A percentile compares a stretch with the other conserved stretches of the same genome.
Conservation (phyloP, 1,284 basidiomycete genomes). For the Crucibulum cyathiforme region DNA sequence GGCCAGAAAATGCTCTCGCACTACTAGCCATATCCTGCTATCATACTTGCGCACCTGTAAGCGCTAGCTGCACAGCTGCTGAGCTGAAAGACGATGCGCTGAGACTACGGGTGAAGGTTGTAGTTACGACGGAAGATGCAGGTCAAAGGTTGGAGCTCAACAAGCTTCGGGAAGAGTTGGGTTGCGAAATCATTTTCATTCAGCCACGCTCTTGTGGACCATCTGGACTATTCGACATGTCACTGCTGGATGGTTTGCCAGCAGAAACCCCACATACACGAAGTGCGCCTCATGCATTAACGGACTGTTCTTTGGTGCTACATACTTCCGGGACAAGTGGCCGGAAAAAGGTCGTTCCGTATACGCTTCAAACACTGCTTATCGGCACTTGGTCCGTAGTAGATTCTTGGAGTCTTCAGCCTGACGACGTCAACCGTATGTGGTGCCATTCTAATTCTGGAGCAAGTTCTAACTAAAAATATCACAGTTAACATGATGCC, state of each 20-base stretch:
- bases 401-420: constrained; percentile 60
- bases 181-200: constrained; percentile 44
- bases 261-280: constrained; percentile 23
- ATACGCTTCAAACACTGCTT: constrained; percentile 63
- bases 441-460: constrained; percentile 3
- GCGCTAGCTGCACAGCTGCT: constrained; percentile 47
- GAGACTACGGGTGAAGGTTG: constrained; percentile 42
- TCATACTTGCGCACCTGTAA: constrained; percentile 51
- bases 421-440: constrained; percentile 50
- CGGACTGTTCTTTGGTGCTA: constrained; percentile 62
- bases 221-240: constrained; percentile 47
- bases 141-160: constrained; percentile 43
- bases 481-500: constrained; percentile 68
- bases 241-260: constrained; percentile 29
- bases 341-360: constrained; percentile 64
- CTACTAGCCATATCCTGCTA: constrained; percentile 47
- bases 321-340: constrained; percentile 74
- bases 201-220: constrained; percentile 37
- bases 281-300: constrained; percentile 37
- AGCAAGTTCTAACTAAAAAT: not conserved
- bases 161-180: constrained; percentile 36
- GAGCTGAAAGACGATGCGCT: constrained; percentile 49
- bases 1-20: constrained; percentile 50
- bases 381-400: constrained; percentile 66
- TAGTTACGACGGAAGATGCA: constrained; percentile 46